Evolutionary conservation across 2,329 filamentous ascomycete genomes (phyloP).

Genomic region (Penicillium sumatraense): DNA sequence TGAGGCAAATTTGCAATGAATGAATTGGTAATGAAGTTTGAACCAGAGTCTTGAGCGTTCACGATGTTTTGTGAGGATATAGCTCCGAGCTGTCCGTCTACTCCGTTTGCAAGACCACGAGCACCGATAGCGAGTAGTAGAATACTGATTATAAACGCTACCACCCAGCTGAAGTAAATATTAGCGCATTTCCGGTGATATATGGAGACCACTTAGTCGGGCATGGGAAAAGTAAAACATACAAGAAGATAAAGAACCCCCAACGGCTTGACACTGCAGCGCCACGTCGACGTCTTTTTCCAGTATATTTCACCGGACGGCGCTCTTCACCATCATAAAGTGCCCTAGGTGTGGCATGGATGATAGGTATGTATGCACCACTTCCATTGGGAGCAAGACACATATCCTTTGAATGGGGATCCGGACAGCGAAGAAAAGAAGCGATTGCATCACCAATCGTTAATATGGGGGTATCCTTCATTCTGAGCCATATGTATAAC

Average conservation of each 20-base stretch:
- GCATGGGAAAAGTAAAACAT: too few species aligned
- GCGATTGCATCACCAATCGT: not conserved
- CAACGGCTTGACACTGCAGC: not conserved
- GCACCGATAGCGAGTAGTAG: not conserved
- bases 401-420: not conserved
- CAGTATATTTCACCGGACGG: not conserved
- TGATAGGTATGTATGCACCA: not conserved
- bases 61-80: not conserved
- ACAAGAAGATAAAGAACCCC: not conserved
- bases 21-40: not conserved
- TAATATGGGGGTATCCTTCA: not conserved
- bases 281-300: not conserved
- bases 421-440: not conserved
- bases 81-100: not conserved
- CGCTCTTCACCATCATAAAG: not conserved
- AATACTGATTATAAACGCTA: not conserved
- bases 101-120: not conserved
- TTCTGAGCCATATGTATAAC: not conserved
- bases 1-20: constrained; percentile 42
- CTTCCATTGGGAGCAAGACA: not conserved
- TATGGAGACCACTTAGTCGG: too few species aligned
- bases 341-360: not conserved
- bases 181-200: too few species aligned
- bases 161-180: not conserved
- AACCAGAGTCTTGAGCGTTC: not conserved